Evolutionary conservation across 768 basidiomycete genomes (phyloP).

Genomic region (Termitomyces titanicus): DNA sequence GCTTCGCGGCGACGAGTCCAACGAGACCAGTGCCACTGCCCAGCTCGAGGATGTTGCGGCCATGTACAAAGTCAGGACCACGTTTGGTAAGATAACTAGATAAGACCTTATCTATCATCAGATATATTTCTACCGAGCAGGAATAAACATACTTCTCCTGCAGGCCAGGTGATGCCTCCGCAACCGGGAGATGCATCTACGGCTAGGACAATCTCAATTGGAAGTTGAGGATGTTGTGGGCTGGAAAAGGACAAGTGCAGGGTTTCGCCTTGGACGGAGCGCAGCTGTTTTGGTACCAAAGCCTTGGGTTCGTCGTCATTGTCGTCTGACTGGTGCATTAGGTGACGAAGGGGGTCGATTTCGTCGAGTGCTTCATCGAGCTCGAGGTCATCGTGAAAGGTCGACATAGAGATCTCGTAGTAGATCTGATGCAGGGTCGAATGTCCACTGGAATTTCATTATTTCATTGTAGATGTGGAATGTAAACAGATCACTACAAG

Average conservation of each 20-base stretch:
- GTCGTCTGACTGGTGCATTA: constrained; percentile 38
- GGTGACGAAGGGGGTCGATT: constrained; percentile 59
- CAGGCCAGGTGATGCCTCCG: constrained; percentile 91
- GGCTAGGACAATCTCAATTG: constrained; percentile 45
- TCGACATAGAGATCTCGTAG: constrained; percentile 14
- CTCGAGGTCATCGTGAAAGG: constrained; percentile 30
- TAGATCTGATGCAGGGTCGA: constrained; percentile 4
- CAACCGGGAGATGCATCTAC: constrained; percentile 87
- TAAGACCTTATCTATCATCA: constrained; percentile 55
- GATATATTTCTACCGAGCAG: neutral
- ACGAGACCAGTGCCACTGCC: constrained; percentile 93
- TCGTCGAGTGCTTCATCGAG: constrained; percentile 52
- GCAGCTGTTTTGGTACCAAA: constrained; percentile 52
- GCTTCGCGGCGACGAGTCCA: constrained; percentile 74
- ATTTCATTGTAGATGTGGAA: no score
- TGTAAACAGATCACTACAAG: constrained; percentile 9
- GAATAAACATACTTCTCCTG: constrained; percentile 65
- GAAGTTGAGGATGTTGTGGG: constrained; percentile 16
- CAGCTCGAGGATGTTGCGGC: constrained; percentile 70
- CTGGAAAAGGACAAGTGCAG: constrained; percentile 39
- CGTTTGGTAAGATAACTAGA: constrained; percentile 68
- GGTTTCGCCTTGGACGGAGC: constrained; percentile 44
- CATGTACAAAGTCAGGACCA: constrained; percentile 43
- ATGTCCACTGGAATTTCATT: constrained; percentile 1
- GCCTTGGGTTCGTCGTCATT: constrained; percentile 21